Percentiles rank a stretch among this genome's conserved stretches.
These are phyloP conservation scores for Zalaria obscura DNA, from an alignment of 2,329 filamentous ascomycete genomes.

Conservation along the genomic window DNA sequence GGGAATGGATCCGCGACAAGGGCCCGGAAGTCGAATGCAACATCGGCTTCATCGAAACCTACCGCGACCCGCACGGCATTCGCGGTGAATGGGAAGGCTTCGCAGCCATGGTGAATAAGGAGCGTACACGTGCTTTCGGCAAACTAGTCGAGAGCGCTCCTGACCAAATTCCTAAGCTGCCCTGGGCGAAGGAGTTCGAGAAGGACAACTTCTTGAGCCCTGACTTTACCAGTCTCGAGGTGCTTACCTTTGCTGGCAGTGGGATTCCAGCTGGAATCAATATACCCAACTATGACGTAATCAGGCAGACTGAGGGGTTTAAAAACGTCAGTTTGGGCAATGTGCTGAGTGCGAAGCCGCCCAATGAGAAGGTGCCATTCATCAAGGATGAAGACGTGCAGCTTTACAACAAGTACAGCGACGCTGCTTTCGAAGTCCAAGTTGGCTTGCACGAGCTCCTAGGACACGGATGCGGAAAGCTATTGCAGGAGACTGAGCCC, in stretches of 20 bases:
- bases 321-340: constrained; percentile 93
- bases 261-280: constrained; percentile 34
- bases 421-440: constrained; percentile 85
- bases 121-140: constrained; percentile 77
- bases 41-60: constrained; percentile 41
- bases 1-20: constrained; percentile 39
- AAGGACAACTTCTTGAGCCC: constrained; percentile 93
- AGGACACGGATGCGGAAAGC: constrained; percentile 84
- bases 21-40: constrained; percentile 37
- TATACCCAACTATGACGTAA: constrained; percentile 55
- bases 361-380: constrained; percentile 85
- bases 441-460: constrained; percentile 85
- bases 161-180: constrained; percentile 72
- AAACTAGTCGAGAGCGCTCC: constrained; percentile 72
- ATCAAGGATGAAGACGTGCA: constrained; percentile 65
- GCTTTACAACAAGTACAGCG: constrained; percentile 69
- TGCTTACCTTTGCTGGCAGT: constrained; percentile 61
- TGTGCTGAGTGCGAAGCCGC: constrained; percentile 78
- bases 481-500: constrained; percentile 74
- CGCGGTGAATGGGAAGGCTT: constrained; percentile 41
- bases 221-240: constrained; percentile 90
- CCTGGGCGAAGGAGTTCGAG: constrained; percentile 80
- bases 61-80: constrained; percentile 39
- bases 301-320: constrained; percentile 72
- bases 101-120: constrained; percentile 61